Evolutionary conservation across 371 early-diverging fungal genomes (phyloP).

Genomic region (Parasitella parasitica): DNA sequence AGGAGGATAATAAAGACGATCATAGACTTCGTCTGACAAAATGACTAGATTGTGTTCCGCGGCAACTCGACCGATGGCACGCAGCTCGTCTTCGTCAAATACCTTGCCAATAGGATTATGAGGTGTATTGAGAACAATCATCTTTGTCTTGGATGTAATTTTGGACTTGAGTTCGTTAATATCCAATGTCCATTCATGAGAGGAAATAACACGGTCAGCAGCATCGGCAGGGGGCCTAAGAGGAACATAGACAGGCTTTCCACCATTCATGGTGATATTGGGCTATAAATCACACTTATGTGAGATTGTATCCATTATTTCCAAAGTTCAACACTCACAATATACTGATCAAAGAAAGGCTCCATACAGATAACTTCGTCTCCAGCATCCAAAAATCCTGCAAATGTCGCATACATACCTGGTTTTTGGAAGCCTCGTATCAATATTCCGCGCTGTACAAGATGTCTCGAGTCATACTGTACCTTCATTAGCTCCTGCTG

Average conservation of each 20-base stretch:
- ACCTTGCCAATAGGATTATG: slow-evolving; percentile 94
- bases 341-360: slow-evolving; percentile 94
- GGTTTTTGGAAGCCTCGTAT: neutral
- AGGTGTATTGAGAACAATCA: slow-evolving; percentile 93
- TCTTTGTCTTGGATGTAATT: slow-evolving; percentile 79
- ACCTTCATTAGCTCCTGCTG: slow-evolving; percentile 95
- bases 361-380: slow-evolving; percentile 92
- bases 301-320: neutral
- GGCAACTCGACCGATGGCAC: slow-evolving; percentile 79
- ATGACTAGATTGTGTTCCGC: slow-evolving; percentile 83
- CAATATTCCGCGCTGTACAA: neutral
- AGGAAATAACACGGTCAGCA: slow-evolving; percentile 50
- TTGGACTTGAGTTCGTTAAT: slow-evolving; percentile 77
- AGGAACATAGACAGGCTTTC: slow-evolving; percentile 81
- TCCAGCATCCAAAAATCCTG: slow-evolving; percentile 75
- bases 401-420: slow-evolving; percentile 81
- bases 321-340: slow-evolving; percentile 48
- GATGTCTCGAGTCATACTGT: neutral
- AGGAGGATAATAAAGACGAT: slow-evolving; percentile 83
- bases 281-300: slow-evolving; percentile 39
- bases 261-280: slow-evolving; percentile 88
- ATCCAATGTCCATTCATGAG: slow-evolving; percentile 85
- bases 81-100: slow-evolving; percentile 79
- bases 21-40: slow-evolving; percentile 94
- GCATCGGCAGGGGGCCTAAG: slow-evolving; percentile 63